A percentile compares a stretch with the other conserved stretches of the same genome.
Evolutionary conservation across 1,139 yeast genomes (phyloP).

Genomic region (Scheffersomyces insectosa): DNA sequence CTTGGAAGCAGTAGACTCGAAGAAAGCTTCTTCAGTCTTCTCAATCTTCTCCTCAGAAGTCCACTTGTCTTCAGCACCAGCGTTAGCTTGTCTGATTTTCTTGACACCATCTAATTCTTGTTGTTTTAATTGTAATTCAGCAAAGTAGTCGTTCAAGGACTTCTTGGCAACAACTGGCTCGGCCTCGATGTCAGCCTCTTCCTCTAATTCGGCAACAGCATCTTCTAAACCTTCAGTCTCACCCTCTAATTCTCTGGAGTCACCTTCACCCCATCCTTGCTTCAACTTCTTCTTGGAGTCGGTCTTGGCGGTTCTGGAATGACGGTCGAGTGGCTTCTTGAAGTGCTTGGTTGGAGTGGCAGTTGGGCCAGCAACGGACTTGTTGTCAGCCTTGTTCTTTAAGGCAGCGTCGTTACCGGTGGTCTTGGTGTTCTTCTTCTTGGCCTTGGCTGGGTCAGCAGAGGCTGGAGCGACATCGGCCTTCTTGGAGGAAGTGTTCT

Average conservation of each 20-base stretch:
- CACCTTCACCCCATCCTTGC: slow-evolving; percentile 83
- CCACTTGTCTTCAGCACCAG: slow-evolving; percentile 62
- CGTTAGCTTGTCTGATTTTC: slow-evolving; percentile 55
- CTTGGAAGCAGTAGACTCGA: slow-evolving; percentile 59
- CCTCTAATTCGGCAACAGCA: slow-evolving; percentile 50
- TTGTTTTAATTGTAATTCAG: slow-evolving; percentile 55
- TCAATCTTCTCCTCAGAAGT: slow-evolving; percentile 60
- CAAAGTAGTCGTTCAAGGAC: slow-evolving; percentile 74
- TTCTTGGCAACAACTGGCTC: slow-evolving; percentile 50
- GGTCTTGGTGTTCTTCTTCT: slow-evolving; percentile 64
- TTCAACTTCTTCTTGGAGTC: slow-evolving; percentile 83
- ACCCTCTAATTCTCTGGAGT: slow-evolving; percentile 58
- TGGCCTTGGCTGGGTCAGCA: slow-evolving; percentile 81
- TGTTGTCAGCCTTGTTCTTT: slow-evolving; percentile 77
- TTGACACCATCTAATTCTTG: slow-evolving; percentile 44
- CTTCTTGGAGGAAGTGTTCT: slow-evolving; percentile 85
- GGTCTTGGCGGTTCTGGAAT: slow-evolving; percentile 76
- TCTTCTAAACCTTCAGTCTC: slow-evolving; percentile 66
- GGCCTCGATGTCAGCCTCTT: slow-evolving; percentile 36
- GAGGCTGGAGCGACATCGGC: slow-evolving; percentile 81
- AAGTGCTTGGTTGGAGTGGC: slow-evolving; percentile 54
- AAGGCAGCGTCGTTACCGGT: slow-evolving; percentile 91
- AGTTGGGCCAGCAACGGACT: slow-evolving; percentile 59
- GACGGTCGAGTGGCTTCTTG: slow-evolving; percentile 77
- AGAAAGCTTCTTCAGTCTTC: slow-evolving; percentile 57